Conservation (phyloP, 495 filamentous ascomycete species). For the Geoglossum glabrum region DNA sequence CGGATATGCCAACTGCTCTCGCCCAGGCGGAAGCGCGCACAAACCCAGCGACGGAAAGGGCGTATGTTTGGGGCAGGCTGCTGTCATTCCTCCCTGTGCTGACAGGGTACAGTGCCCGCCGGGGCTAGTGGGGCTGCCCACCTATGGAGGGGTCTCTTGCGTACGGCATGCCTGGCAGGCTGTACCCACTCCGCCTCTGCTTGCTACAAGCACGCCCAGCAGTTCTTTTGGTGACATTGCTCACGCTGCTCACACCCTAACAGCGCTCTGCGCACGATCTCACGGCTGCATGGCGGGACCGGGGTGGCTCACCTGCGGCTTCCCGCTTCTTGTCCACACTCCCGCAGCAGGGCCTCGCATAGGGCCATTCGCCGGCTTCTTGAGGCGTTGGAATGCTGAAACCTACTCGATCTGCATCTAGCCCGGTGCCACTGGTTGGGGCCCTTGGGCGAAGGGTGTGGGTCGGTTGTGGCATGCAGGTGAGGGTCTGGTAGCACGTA, state of each 20-base stretch:
- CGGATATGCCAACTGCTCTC: neutral
- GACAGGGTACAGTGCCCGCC: neutral
- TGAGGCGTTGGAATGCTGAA: neutral
- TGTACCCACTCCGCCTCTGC: neutral
- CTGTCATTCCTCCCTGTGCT: neutral
- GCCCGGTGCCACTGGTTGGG: neutral
- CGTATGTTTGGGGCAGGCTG: neutral
- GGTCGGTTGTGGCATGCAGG: neutral
- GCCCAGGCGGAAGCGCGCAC: neutral
- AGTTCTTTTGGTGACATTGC: neutral
- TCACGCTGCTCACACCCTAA: neutral
- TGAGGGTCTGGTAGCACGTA: neutral
- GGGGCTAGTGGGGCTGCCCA: neutral
- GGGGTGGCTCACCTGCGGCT: neutral
- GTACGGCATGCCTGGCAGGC: neutral
- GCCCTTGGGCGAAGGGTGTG: neutral
- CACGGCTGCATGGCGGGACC: neutral
- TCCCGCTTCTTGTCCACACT: neutral
- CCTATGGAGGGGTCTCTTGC: neutral
- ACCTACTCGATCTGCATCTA: constrained; percentile 3
- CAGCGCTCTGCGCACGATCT: neutral
- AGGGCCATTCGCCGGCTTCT: neutral
- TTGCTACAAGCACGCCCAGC: neutral
- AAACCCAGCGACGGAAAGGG: neutral
- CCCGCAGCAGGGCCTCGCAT: neutral